These are phyloP conservation scores for Annona squamosa DNA, from an alignment of 164 flowering plant species.

Conservation along the genomic window DNA sequence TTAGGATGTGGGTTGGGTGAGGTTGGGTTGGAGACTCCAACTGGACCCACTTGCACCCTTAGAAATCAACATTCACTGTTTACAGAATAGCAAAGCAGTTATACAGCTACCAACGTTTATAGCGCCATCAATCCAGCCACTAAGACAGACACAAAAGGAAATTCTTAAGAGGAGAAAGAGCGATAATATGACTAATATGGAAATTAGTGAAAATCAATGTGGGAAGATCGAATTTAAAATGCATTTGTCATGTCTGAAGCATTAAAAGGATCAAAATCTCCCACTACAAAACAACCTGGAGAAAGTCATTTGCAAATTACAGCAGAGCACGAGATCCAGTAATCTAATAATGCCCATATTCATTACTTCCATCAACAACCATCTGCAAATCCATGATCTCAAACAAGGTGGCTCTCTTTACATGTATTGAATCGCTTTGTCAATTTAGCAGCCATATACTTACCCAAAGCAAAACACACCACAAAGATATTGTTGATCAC, in stretches of 20 bases:
- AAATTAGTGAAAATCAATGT: neutral
- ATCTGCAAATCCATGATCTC: neutral
- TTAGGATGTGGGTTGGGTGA: too few species aligned
- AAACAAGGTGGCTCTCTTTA: neutral
- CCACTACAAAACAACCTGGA: neutral
- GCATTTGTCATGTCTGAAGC: neutral
- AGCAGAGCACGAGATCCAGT: neutral
- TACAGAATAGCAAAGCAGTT: too few species aligned
- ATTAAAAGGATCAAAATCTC: neutral
- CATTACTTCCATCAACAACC: neutral
- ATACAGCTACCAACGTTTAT: too few species aligned
- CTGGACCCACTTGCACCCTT: too few species aligned
- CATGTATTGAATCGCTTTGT: neutral
- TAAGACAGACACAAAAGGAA: too few species aligned
- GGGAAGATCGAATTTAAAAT: neutral
- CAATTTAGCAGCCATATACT: neutral
- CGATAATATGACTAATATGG: too few species aligned
- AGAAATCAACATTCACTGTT: too few species aligned
- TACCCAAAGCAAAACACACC: too few species aligned
- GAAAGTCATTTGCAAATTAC: neutral
- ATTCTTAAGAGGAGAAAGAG: too few species aligned
- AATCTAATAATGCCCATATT: neutral
- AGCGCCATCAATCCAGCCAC: too few species aligned
- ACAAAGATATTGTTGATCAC: too few species aligned
- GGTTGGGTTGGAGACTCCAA: too few species aligned